Conservation (phyloP, 1,284 basidiomycete genomes). For the Ganoderma boninense region DNA sequence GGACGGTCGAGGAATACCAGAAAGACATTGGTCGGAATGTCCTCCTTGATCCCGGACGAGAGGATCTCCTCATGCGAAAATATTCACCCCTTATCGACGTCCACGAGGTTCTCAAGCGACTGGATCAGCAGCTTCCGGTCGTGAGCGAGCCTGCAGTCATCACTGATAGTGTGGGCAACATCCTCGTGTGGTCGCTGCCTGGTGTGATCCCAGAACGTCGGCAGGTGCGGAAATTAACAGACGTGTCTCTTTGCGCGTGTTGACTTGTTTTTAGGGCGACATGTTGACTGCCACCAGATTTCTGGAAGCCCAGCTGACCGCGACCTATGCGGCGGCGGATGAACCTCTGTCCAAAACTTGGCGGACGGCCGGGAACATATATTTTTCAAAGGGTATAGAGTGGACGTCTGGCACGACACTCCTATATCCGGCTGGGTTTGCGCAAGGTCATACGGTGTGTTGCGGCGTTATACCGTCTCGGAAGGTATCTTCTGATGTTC, state of each 20-base stretch:
- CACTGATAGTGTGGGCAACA: not conserved
- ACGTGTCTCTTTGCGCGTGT: too few species aligned
- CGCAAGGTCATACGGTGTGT: not conserved
- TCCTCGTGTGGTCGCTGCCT: not conserved
- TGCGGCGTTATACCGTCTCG: too few species aligned
- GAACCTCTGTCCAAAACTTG: not conserved
- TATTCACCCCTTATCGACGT: not conserved
- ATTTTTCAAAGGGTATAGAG: not conserved
- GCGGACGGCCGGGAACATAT: not conserved
- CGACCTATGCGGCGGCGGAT: too few species aligned
- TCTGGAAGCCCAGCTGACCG: not conserved
- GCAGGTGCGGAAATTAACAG: too few species aligned
- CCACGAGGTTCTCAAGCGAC: not conserved
- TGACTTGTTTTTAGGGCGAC: too few species aligned
- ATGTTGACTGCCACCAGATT: not conserved
- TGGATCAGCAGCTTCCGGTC: not conserved
- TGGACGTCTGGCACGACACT: not conserved
- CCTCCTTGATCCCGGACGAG: too few species aligned
- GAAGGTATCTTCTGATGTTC: too few species aligned
- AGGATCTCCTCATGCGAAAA: not conserved
- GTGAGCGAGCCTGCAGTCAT: not conserved
- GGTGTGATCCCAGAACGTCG: not conserved
- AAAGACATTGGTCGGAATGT: too few species aligned
- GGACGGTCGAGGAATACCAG: too few species aligned
- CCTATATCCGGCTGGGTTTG: not conserved